These are phyloP conservation scores for Eleusine coracana DNA, from an alignment of 176 grass and related monocot species.

Conservation along the genomic window DNA sequence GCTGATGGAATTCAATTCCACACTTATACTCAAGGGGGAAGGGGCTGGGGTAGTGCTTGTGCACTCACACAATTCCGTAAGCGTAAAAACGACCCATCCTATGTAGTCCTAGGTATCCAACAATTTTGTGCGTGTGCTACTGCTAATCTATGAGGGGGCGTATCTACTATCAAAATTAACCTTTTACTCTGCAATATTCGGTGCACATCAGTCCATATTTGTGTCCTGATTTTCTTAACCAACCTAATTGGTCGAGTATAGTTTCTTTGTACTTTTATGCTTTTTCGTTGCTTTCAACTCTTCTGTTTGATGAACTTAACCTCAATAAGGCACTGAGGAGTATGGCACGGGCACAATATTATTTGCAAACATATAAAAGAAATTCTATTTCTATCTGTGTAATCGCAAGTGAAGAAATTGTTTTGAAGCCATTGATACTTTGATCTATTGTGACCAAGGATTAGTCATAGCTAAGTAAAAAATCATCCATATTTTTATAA, in stretches of 20 bases:
- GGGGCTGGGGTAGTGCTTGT: neutral
- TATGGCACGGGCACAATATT: neutral
- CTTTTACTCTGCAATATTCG: neutral
- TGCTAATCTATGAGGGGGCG: neutral
- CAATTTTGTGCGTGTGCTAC: neutral
- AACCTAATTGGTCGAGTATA: neutral
- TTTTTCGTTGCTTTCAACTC: neutral
- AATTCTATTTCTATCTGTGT: neutral
- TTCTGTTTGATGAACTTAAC: slow-evolving; percentile 8
- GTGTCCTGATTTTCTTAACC: neutral
- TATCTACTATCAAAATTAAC: neutral
- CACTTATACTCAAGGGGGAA: neutral
- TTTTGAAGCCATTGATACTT: neutral
- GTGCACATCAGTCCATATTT: too few species aligned
- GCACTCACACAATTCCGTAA: neutral
- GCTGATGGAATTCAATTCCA: neutral
- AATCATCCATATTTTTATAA: neutral
- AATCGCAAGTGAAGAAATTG: neutral
- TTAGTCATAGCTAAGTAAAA: neutral
- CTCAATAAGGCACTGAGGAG: neutral
- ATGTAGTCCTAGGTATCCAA: neutral
- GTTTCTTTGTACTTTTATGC: neutral
- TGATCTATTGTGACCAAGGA: neutral
- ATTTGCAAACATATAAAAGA: neutral
- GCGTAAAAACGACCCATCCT: neutral